Percentiles rank a stretch among this genome's conserved stretches.
These are phyloP conservation scores for Taphrina confusa DNA, from an alignment of 1,139 yeast species.

Conservation along the genomic window DNA sequence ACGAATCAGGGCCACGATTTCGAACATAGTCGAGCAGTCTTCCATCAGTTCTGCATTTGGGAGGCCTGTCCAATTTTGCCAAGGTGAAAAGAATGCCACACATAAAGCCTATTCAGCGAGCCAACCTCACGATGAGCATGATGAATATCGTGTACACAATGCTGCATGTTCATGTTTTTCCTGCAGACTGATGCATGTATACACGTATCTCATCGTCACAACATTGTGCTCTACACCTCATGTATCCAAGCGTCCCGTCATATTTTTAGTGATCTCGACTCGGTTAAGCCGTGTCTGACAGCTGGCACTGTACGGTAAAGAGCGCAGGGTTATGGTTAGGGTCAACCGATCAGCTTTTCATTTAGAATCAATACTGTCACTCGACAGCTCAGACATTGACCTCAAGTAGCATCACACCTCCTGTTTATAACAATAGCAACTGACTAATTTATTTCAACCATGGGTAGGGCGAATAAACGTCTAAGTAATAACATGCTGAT, in stretches of 20 bases:
- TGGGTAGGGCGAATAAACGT: not conserved
- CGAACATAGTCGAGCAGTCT: conserved; percentile 27
- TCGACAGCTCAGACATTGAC: conserved; percentile 15
- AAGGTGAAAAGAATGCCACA: conserved; percentile 43
- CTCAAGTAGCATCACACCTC: conserved; percentile 16
- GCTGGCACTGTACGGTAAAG: not conserved
- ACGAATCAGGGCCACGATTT: conserved; percentile 41
- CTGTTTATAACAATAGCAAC: conserved; percentile 11
- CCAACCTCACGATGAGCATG: not conserved
- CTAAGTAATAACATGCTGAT: not conserved
- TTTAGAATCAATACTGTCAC: conserved; percentile 9
- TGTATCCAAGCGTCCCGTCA: too few species aligned
- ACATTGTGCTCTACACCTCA: too few species aligned
- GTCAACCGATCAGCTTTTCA: conserved; percentile 17
- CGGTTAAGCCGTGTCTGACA: too few species aligned
- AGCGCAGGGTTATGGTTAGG: conserved; percentile 11
- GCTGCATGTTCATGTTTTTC: too few species aligned
- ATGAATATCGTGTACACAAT: too few species aligned
- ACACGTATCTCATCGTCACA: too few species aligned
- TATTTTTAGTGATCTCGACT: too few species aligned
- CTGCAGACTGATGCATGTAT: too few species aligned
- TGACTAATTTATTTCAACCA: conserved; percentile 3
- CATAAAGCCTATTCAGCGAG: conserved; percentile 37
- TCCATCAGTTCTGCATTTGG: not conserved
- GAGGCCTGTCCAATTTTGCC: not conserved